phyloP scores from a whole-genome alignment of 202 grass and related monocot species.

The Miscanthus sacchariflorus region DNA sequence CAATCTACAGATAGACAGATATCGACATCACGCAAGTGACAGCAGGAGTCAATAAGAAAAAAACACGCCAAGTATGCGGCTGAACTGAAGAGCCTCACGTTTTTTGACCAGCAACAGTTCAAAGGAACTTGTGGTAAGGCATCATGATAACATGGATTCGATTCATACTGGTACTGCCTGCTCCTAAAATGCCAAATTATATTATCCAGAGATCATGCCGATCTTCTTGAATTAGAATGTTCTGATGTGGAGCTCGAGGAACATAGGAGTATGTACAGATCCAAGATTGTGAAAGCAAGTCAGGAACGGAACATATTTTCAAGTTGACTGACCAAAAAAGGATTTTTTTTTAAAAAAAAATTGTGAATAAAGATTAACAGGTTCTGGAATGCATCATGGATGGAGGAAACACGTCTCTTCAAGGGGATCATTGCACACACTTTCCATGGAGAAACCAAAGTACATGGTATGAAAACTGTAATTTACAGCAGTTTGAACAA shows the following conservation, averaged over 20 bases:
- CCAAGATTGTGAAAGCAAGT: not conserved
- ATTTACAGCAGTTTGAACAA: not conserved
- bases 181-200: not conserved
- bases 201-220: not conserved
- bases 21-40: not conserved
- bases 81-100: constrained; percentile 1
- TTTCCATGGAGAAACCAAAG: not conserved
- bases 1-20: constrained; percentile 26
- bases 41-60: not conserved
- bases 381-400: constrained; percentile 6
- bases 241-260: constrained; percentile 6
- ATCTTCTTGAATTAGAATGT: not conserved
- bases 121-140: constrained; percentile 9
- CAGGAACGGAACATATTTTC: not conserved
- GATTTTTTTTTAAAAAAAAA: not conserved
- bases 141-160: constrained; percentile 15
- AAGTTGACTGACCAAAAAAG: not conserved
- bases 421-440: not conserved
- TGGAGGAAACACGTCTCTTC: not conserved
- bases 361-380: not conserved
- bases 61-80: not conserved
- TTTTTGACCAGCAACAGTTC: constrained; percentile 34
- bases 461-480: not conserved
- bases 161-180: constrained; percentile 6
- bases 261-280: not conserved